Evolutionary conservation across 2,329 filamentous ascomycete genomes (phyloP).

Genomic region (Laburnicola sp.): DNA sequence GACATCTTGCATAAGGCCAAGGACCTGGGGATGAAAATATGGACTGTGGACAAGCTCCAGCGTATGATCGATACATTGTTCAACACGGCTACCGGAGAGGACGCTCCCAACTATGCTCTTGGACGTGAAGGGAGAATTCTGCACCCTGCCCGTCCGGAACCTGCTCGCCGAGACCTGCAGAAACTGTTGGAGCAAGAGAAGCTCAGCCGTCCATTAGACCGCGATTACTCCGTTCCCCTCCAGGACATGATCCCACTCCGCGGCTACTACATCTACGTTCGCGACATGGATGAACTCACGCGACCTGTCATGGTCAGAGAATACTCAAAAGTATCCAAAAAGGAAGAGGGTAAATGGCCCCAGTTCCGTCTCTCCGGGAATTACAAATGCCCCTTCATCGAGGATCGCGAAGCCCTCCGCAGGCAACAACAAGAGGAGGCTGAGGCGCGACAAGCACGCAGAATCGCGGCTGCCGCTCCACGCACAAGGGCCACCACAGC

Average conservation of each 20-base stretch:
- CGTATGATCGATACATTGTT: conserved; percentile 83
- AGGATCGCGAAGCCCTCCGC: conserved; percentile 68
- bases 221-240: conserved; percentile 75
- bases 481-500: conserved; percentile 55
- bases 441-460: conserved; percentile 56
- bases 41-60: conserved; percentile 90
- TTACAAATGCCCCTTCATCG: conserved; percentile 92
- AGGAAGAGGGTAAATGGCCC: conserved; percentile 90
- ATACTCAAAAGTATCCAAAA: conserved; percentile 77
- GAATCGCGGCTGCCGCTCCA: conserved; percentile 44
- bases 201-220: conserved; percentile 80
- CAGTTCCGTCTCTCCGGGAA: conserved; percentile 86
- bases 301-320: conserved; percentile 94
- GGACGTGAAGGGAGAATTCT: conserved; percentile 47
- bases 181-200: conserved; percentile 88
- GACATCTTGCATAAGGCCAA: conserved; percentile 85
- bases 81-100: conserved; percentile 64
- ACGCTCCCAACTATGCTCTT: conserved; percentile 55
- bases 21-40: conserved; percentile 96
- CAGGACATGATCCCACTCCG: conserved; percentile 83
- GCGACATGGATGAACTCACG: conserved; percentile 92
- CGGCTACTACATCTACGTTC: conserved; percentile 91
- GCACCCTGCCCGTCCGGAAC: too few relatives aligned
- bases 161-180: conserved; percentile 64
- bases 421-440: conserved; percentile 67